Evolutionary conservation across 352 stramenopile genomes (phyloP).

Genomic region (Globisporangium cederbergense): DNA sequence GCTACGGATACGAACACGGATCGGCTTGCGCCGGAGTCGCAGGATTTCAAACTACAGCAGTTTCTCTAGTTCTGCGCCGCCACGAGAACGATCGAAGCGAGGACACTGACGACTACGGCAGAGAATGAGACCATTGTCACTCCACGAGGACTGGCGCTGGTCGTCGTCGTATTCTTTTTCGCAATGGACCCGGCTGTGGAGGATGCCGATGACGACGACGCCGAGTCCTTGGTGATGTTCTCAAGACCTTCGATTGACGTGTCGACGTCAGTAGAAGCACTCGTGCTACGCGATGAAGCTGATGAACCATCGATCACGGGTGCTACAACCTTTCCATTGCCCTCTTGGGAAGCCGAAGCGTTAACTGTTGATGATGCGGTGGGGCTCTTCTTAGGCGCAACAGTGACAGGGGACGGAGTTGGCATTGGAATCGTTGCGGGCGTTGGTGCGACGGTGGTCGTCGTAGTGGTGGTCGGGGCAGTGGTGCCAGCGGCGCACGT

Average conservation of each 20-base stretch:
- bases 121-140: background rate
- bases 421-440: background rate
- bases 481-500: slow-evolving; percentile 29
- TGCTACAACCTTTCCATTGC: background rate
- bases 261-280: background rate
- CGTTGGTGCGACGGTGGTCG: slow-evolving; percentile 2
- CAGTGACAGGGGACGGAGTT: background rate
- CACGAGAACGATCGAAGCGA: background rate
- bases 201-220: background rate
- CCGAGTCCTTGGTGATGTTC: background rate
- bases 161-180: background rate
- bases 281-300: background rate
- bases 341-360: background rate
- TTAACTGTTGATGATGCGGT: background rate
- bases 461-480: slow-evolving; percentile 13
- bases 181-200: background rate
- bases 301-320: background rate
- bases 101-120: background rate
- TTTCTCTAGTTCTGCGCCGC: background rate
- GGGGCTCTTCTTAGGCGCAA: background rate
- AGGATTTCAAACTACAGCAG: background rate
- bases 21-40: background rate
- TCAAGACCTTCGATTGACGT: slow-evolving; percentile 4
- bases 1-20: background rate
- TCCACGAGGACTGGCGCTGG: background rate